phyloP scores from a whole-genome alignment of 306 rosid genomes.

The Acacia acuminata region DNA sequence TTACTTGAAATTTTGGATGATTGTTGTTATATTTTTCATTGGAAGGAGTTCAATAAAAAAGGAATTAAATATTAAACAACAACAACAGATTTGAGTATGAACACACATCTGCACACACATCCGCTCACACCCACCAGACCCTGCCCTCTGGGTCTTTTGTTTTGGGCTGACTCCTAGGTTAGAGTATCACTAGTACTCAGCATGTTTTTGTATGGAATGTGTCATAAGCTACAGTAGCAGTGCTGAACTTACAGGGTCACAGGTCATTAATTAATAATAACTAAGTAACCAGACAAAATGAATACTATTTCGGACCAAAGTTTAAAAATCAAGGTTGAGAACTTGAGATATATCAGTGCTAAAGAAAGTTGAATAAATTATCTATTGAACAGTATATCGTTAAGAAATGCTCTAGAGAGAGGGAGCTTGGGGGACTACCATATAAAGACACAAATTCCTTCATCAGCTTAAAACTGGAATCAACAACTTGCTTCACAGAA shows the following conservation, averaged over 20 bases:
- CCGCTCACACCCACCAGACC: neutral
- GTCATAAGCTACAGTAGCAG: neutral
- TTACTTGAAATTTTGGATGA: neutral
- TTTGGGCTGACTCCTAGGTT: neutral
- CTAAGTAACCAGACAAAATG: neutral
- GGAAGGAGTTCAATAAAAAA: neutral
- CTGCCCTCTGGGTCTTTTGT: neutral
- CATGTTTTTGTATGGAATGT: neutral
- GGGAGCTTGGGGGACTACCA: conserved; percentile 43
- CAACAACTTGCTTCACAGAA: conserved; percentile 74
- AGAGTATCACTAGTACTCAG: neutral
- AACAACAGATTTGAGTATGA: neutral
- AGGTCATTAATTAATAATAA: neutral
- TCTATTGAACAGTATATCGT: neutral
- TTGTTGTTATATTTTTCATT: neutral
- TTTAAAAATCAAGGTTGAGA: neutral
- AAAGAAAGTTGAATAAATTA: neutral
- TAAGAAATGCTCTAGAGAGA: neutral
- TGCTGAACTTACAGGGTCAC: neutral
- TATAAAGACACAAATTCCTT: conserved; percentile 63
- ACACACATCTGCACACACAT: neutral
- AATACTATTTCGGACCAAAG: neutral
- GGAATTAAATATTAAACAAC: neutral
- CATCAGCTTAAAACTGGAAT: conserved; percentile 72
- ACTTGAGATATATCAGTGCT: neutral